Base-by-base conservation (phyloP, 176 grass and related monocot species). In the Bothriochloa decipiens region DNA sequence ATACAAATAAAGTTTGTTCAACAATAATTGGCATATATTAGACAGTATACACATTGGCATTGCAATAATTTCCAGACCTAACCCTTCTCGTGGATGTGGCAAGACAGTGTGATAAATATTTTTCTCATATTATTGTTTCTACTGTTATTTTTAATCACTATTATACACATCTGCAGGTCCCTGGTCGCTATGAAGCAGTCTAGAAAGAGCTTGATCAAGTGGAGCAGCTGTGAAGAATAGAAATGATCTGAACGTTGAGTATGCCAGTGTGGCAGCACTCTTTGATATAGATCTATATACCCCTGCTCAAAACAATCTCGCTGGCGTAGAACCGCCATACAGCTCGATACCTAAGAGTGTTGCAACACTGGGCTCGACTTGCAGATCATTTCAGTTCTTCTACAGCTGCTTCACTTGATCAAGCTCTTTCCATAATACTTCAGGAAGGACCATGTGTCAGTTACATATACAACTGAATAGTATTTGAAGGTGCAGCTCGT, bases 341-440 rank as follows among this genome's bases (percentile, higher is more conserved):
- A n/a, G n/a, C n/a, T 57, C 18, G 0, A 8, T 1, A 22, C 52
- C 17, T 2, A 57, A 57, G 6, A 57, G 17, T 49, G 46, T 12
- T 16, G 14, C 46, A 49, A 49, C 50, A 20, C 50, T 17, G 1
- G 17, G 52, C 52, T 57, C 52, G 22, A 57, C 52, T 8, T 53
- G 18, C 13, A 20, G 50, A 53, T 20, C 50, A 20, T 20, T 57
- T 2, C 22, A 18, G 20, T 57, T 7, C 88, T 89, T 85, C 91
- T n/a, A 94, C 29, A 95, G 23, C 42, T 86, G 78, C 86, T 95
- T 95, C 72, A 87, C 85, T 61, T 90, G 88, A 70, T 92, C 89
- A 11, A 84, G 64, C 85, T 97, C 95, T 63, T 97, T 95, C 88
- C 85, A 90, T 79, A 97, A 90, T 45, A 92, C 74, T 45, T 97